A percentile compares a stretch with the other conserved stretches of the same genome.
These are phyloP conservation scores for Boletus rubroflammeus DNA, from an alignment of 768 basidiomycete genomes.

Conservation along the genomic window DNA sequence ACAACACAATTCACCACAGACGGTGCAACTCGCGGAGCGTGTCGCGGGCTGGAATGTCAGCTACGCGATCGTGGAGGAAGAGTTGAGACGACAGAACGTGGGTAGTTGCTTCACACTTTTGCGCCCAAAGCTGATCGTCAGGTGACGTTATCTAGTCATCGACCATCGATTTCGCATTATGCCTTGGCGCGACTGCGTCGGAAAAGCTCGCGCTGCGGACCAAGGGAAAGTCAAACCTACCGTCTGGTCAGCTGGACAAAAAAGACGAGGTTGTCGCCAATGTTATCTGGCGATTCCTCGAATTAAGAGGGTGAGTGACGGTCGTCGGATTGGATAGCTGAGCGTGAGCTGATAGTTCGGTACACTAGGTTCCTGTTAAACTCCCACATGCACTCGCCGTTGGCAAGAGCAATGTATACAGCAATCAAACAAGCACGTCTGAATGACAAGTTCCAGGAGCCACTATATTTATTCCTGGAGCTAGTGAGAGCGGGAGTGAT, in stretches of 20 bases:
- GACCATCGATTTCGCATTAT: conserved; percentile 94
- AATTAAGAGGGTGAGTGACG: conserved; percentile 74
- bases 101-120: conserved; percentile 33
- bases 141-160: conserved; percentile 62
- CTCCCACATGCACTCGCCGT: conserved; percentile 81
- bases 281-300: conserved; percentile 97
- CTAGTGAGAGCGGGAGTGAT: conserved; percentile 94
- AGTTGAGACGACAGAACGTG: conserved; percentile 94
- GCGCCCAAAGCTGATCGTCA: conserved; percentile 27
- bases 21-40: conserved; percentile 82
- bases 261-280: conserved; percentile 99
- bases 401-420: conserved; percentile 88
- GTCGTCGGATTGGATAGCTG: conserved; percentile 1
- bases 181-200: conserved; percentile 83
- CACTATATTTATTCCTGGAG: conserved; percentile 92
- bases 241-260: conserved; percentile 69
- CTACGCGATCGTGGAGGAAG: conserved; percentile 84
- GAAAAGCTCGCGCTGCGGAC: conserved; percentile 83
- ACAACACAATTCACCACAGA: conserved; percentile 72
- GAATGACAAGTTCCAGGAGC: conserved; percentile 98
- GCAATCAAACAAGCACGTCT: conserved; percentile 75
- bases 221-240: conserved; percentile 53
- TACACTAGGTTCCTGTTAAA: conserved; percentile 76
- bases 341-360: conserved; percentile 8
- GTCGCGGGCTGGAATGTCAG: conserved; percentile 89